Evolutionary conservation across 352 stramenopile genomes (phyloP).

Genomic region (Phytophthora cactorum): DNA sequence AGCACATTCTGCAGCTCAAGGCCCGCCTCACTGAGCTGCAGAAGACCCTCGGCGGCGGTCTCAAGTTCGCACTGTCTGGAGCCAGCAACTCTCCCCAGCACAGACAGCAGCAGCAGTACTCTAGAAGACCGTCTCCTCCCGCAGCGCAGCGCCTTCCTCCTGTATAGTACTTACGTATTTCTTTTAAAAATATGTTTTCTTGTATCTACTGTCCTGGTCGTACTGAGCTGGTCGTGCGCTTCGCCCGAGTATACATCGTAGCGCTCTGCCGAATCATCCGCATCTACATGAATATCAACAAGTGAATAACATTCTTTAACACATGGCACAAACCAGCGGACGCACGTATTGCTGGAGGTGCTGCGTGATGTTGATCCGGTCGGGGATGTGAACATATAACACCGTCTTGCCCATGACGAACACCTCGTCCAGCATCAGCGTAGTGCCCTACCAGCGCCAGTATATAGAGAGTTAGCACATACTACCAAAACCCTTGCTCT

Average conservation of each 20-base stretch:
- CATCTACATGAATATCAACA: constrained; percentile 44
- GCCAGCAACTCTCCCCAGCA: constrained; percentile 41
- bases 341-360: constrained; percentile 83
- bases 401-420: constrained; percentile 90
- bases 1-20: constrained; percentile 80
- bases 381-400: constrained; percentile 87
- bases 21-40: constrained; percentile 66
- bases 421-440: constrained; percentile 76
- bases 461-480: not conserved
- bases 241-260: constrained; percentile 84
- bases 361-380: constrained; percentile 84
- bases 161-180: constrained; percentile 52
- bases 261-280: constrained; percentile 81
- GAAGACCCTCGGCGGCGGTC: constrained; percentile 61
- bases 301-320: not conserved
- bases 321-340: not conserved
- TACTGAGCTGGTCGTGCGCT: constrained; percentile 44
- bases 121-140: constrained; percentile 43
- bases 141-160: constrained; percentile 64
- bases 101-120: constrained; percentile 30
- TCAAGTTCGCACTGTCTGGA: constrained; percentile 58
- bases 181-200: constrained; percentile 2
- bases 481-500: not conserved
- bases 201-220: constrained; percentile 10
- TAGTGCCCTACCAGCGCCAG: constrained; percentile 47